Evolutionary conservation across 345 rosid species (phyloP).

Genomic region (Eucalyptus curtisii): DNA sequence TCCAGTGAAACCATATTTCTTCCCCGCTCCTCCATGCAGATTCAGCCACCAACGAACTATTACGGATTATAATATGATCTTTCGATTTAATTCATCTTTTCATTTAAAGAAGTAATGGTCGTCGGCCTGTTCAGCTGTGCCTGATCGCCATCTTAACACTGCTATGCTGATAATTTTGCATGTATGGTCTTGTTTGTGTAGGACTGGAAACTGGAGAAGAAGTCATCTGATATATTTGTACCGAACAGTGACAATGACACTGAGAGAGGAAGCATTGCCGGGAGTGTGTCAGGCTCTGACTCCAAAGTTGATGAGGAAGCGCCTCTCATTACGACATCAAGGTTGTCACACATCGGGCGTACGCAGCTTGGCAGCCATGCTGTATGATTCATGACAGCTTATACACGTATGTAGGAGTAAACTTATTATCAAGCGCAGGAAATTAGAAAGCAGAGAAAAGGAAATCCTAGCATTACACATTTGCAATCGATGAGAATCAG

Average conservation of each 20-base stretch:
- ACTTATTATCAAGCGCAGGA: not conserved
- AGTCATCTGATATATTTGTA: constrained; percentile 63
- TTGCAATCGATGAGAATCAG: not conserved
- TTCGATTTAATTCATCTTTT: not conserved
- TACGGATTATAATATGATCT: not conserved
- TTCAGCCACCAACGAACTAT: not conserved
- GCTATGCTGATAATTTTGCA: not conserved
- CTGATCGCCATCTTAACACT: not conserved
- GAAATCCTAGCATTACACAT: not conserved
- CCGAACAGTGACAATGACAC: constrained; percentile 35
- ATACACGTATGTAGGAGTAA: not conserved
- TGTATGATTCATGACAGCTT: constrained; percentile 1
- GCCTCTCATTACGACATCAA: constrained; percentile 58
- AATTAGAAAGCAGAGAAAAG: not conserved
- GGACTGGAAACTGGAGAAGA: constrained; percentile 97
- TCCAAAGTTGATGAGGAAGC: constrained; percentile 66
- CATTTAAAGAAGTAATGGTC: not conserved
- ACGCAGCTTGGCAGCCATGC: constrained; percentile 55
- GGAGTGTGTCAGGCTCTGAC: constrained; percentile 17
- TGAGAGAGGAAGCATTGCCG: constrained; percentile 13
- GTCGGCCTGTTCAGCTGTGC: not conserved
- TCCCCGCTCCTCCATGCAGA: not conserved
- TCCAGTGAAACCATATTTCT: not conserved
- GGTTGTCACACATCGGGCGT: constrained; percentile 77
- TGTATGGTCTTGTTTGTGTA: constrained; percentile 2